Conservation (phyloP, 139 green algal species). For the Chlamydomonas incerta region DNA sequence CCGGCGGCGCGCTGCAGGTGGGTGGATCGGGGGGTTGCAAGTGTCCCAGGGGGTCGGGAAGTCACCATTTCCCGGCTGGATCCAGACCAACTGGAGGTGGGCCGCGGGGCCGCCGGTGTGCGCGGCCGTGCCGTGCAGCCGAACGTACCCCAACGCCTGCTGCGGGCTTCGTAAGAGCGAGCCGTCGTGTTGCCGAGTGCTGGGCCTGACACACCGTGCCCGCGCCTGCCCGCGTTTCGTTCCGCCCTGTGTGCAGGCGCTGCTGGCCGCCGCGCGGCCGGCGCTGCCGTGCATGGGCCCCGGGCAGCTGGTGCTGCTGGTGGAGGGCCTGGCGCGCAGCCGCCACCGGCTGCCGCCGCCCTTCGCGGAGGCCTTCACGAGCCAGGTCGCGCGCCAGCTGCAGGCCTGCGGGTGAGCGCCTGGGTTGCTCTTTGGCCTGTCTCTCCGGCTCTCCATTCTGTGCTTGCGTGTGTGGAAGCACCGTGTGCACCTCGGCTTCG, state of each 20-base stretch:
- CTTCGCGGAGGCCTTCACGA: neutral
- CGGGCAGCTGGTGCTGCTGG: conserved; percentile 22
- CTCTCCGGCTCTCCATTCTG: neutral
- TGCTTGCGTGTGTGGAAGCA: neutral
- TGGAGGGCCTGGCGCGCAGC: conserved; percentile 10
- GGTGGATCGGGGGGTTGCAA: too few relatives aligned
- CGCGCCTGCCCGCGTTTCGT: too few relatives aligned
- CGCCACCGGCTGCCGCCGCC: conserved; percentile 16
- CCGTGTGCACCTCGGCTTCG: neutral
- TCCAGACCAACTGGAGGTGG: too few relatives aligned
- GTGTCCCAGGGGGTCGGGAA: too few relatives aligned
- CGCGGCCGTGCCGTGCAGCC: too few relatives aligned
- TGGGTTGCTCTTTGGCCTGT: too few relatives aligned
- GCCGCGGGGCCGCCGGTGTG: too few relatives aligned
- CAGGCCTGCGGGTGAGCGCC: conserved; percentile 16
- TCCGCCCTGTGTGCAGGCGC: neutral
- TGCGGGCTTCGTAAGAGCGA: too few relatives aligned
- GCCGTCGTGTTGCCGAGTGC: too few relatives aligned
- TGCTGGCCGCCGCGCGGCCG: neutral
- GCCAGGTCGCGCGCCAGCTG: conserved; percentile 8
- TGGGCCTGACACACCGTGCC: too few relatives aligned
- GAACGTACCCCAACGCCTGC: too few relatives aligned
- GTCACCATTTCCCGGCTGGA: too few relatives aligned
- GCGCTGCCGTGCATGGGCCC: neutral
- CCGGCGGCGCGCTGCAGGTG: conserved; percentile 12